Conservation (phyloP, 2,329 filamentous ascomycete species). For the Diaporthe sp. region DNA sequence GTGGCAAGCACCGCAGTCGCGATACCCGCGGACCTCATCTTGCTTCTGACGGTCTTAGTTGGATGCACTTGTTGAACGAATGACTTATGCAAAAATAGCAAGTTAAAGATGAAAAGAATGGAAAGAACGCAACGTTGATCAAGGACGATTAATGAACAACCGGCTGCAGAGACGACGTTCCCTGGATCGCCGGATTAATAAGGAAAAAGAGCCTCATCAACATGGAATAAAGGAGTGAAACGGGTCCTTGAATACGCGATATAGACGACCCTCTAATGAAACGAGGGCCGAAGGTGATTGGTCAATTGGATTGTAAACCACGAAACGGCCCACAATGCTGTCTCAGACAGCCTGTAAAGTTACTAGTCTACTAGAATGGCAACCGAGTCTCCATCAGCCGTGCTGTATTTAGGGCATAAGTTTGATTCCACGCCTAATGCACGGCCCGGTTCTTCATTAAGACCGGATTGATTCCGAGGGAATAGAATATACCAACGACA, state of each 20-base stretch:
- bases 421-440: background rate
- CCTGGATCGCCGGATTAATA: background rate
- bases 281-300: background rate
- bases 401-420: rapidly evolving
- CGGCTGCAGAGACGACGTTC: background rate
- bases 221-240: constrained; percentile 1
- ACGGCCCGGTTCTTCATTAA: background rate
- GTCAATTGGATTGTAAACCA: background rate
- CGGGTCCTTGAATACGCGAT: background rate
- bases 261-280: background rate
- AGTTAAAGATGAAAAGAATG: background rate
- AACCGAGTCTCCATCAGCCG: background rate
- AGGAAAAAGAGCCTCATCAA: background rate
- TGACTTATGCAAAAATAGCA: background rate
- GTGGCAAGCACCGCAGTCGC: background rate
- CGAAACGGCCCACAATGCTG: background rate
- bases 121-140: background rate
- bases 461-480: background rate
- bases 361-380: background rate
- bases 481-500: background rate
- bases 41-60: background rate
- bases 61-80: background rate
- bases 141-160: background rate
- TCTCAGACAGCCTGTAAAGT: background rate
- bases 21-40: background rate